A percentile compares a stretch with the other conserved stretches of the same genome.
Conservation (phyloP, 495 filamentous ascomycete species). For the Barbatosphaeria neglecta region DNA sequence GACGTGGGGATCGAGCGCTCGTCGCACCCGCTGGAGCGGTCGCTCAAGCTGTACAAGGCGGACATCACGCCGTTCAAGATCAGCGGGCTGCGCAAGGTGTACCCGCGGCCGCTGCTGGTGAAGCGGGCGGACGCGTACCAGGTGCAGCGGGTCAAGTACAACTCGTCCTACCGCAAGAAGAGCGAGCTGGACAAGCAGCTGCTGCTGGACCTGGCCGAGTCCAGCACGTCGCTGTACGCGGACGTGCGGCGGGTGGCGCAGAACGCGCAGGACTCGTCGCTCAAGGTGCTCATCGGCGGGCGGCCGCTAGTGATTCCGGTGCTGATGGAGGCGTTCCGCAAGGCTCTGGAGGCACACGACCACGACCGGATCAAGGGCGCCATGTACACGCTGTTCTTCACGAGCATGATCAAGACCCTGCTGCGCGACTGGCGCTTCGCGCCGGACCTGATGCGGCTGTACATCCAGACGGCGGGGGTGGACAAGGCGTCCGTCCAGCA, state of each 20-base stretch:
- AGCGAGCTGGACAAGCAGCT: conserved; percentile 75
- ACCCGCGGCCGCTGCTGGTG: conserved; percentile 78
- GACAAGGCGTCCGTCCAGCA: conserved; percentile 93
- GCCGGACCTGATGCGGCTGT: conserved; percentile 71
- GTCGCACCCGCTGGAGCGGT: conserved; percentile 82
- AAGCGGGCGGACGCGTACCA: conserved; percentile 91
- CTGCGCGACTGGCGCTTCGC: conserved; percentile 88
- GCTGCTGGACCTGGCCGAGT: conserved; percentile 79
- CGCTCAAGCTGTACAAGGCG: conserved; percentile 66
- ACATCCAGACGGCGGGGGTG: conserved; percentile 76
- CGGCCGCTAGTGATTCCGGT: conserved; percentile 80
- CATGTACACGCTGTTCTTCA: conserved; percentile 79
- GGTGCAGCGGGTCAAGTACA: conserved; percentile 82
- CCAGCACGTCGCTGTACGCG: conserved; percentile 86
- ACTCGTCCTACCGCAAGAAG: conserved; percentile 72
- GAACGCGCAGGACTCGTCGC: conserved; percentile 78
- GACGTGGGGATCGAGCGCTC: conserved; percentile 95
- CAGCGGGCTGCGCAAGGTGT: conserved; percentile 81
- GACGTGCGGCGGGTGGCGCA: conserved; percentile 92
- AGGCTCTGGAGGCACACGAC: conserved; percentile 71
- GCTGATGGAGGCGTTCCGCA: conserved; percentile 64
- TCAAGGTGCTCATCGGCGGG: conserved; percentile 83
- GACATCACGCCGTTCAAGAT: conserved; percentile 91
- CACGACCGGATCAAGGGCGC: conserved; percentile 87
- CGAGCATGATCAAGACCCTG: conserved; percentile 77